These are phyloP conservation scores for Psophocarpus tetragonolobus DNA, from an alignment of 306 rosid species.

Conservation along the genomic window DNA sequence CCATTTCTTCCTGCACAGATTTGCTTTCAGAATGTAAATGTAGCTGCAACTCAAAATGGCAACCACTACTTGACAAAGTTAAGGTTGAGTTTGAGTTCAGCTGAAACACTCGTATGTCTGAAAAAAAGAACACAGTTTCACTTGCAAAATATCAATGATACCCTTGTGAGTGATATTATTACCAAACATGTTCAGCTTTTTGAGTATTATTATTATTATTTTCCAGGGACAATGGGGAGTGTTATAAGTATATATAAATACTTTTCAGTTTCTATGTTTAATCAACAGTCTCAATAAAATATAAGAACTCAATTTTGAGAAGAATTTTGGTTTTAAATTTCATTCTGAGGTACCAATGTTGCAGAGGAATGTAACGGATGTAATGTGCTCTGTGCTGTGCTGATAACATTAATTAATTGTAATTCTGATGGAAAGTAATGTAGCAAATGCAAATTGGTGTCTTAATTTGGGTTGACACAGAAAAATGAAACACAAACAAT, in stretches of 20 bases:
- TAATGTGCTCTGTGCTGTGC: too few species aligned
- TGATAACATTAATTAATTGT: not conserved
- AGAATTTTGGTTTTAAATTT: too few species aligned
- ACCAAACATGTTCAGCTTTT: not conserved
- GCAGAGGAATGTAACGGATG: not conserved
- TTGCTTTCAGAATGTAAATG: conserved; percentile 28
- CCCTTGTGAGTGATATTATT: not conserved
- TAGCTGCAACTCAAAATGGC: conserved; percentile 35
- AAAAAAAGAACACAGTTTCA: not conserved
- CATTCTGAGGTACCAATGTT: not conserved
- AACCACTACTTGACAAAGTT: conserved; percentile 23
- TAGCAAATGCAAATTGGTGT: too few species aligned
- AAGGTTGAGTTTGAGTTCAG: not conserved
- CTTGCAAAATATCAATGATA: not conserved
- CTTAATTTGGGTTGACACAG: conserved; percentile 4
- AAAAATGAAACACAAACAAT: not conserved
- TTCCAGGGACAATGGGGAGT: too few species aligned
- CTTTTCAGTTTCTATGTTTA: not conserved
- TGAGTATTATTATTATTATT: not conserved
- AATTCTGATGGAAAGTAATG: not conserved
- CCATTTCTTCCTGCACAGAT: conserved; percentile 49
- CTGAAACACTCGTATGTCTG: not conserved
- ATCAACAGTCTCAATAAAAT: not conserved
- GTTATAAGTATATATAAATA: not conserved
- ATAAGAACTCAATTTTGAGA: not conserved